phyloP scores from a whole-genome alignment of 164 flowering plant species.

The Platanus orientalis region DNA sequence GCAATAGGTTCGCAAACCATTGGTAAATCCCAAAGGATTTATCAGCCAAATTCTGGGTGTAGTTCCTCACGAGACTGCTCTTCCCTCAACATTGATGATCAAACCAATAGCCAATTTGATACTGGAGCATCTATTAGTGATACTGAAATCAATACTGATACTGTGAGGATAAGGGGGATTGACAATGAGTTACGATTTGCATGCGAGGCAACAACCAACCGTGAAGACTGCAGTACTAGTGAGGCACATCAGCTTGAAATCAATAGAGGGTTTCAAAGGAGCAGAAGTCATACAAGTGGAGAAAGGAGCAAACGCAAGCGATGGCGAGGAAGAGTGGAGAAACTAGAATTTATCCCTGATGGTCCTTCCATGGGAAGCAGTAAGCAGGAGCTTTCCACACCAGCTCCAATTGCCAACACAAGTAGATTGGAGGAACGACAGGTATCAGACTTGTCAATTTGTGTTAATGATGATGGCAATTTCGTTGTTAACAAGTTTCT shows the following conservation, averaged over 20 bases:
- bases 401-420: constrained; percentile 4
- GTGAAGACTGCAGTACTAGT: constrained; percentile 89
- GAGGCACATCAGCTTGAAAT: constrained; percentile 33
- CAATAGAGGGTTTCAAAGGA: constrained; percentile 36
- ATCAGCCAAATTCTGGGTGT: constrained; percentile 31
- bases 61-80: constrained; percentile 35
- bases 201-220: constrained; percentile 34
- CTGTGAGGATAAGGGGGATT: constrained; percentile 24
- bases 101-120: constrained; percentile 41
- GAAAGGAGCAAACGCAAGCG: constrained; percentile 78
- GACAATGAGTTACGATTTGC: constrained; percentile 59
- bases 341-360: constrained; percentile 24
- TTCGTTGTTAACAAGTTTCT: not conserved
- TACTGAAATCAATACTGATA: constrained; percentile 28
- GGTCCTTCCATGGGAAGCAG: constrained; percentile 21
- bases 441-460: constrained; percentile 20
- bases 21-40: constrained; percentile 20
- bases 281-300: constrained; percentile 43
- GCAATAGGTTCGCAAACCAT: constrained; percentile 26
- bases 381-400: constrained; percentile 27
- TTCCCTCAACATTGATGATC: constrained; percentile 34
- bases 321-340: constrained; percentile 86
- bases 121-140: constrained; percentile 41
- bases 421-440: constrained; percentile 25
- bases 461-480: not conserved